phyloP scores from a whole-genome alignment of 345 rosid species.

The Gossypium arboreum region DNA sequence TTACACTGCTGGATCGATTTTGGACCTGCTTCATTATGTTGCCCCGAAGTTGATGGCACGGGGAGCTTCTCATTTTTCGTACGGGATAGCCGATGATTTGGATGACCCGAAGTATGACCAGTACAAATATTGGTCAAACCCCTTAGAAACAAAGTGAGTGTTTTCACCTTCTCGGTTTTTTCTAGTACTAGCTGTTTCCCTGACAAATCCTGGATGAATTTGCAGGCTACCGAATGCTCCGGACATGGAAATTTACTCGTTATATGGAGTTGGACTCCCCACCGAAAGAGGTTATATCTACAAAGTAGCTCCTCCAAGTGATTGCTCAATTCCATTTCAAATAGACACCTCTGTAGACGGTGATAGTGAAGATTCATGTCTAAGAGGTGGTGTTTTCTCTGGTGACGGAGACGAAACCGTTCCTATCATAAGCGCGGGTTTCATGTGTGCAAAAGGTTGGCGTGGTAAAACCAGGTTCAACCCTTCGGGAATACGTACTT shows the following conservation, averaged over 20 bases:
- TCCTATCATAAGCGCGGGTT: conserved; percentile 66
- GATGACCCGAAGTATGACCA: conserved; percentile 58
- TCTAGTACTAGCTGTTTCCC: not conserved
- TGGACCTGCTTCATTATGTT: conserved; percentile 59
- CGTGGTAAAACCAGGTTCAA: conserved; percentile 68
- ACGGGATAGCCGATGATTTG: conserved; percentile 66
- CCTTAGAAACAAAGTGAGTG: conserved; percentile 64
- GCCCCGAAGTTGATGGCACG: conserved; percentile 66
- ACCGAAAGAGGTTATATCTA: conserved; percentile 76
- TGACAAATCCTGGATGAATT: conserved; percentile 1
- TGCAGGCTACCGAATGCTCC: conserved; percentile 69
- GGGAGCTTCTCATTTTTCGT: conserved; percentile 57
- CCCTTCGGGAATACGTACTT: conserved; percentile 56
- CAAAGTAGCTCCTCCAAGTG: conserved; percentile 40
- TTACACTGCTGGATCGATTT: conserved; percentile 47
- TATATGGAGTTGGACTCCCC: conserved; percentile 71
- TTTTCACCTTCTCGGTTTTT: not conserved
- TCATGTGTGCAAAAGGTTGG: conserved; percentile 77
- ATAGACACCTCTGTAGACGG: conserved; percentile 57
- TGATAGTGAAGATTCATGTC: conserved; percentile 40
- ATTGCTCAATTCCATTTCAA: conserved; percentile 65
- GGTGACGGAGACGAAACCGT: conserved; percentile 63
- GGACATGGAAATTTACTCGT: conserved; percentile 64
- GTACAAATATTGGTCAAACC: conserved; percentile 69
- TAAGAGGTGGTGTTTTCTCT: conserved; percentile 59